A percentile compares a stretch with the other conserved stretches of the same genome.
Evolutionary conservation across 495 filamentous ascomycete genomes (phyloP).

Genomic region (Neurospora sp.): DNA sequence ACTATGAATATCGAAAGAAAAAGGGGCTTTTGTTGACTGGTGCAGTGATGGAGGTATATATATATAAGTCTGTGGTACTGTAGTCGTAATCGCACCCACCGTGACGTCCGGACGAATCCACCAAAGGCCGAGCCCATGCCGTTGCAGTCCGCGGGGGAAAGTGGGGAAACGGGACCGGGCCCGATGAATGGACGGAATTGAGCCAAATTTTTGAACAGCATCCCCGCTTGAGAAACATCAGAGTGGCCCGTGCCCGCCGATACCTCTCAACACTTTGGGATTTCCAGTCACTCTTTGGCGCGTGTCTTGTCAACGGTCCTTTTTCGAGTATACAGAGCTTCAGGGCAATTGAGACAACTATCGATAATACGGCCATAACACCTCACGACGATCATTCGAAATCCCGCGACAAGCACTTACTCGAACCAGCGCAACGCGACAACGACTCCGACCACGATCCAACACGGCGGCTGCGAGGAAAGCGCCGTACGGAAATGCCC

Average conservation of each 20-base stretch:
- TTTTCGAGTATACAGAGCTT: neutral
- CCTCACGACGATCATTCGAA: neutral
- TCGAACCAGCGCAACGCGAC: neutral
- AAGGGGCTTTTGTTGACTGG: neutral
- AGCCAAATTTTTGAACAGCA: neutral
- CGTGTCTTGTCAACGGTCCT: neutral
- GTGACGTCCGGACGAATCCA: neutral
- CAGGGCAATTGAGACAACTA: neutral
- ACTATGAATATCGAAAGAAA: neutral
- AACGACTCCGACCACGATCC: neutral
- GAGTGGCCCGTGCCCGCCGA: neutral
- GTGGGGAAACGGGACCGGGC: neutral
- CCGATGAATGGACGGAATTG: neutral
- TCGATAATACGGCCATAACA: neutral
- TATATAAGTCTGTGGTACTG: neutral
- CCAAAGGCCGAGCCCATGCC: neutral
- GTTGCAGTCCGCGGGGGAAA: neutral
- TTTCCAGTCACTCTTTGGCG: neutral
- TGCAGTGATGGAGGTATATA: neutral
- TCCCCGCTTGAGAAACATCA: neutral
- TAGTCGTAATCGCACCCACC: neutral
- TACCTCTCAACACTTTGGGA: neutral
- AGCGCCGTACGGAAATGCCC: constrained; percentile 14
- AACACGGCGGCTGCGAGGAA: neutral
- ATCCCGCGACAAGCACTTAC: neutral